phyloP scores from a whole-genome alignment of 208 protist genomes.

The Hexamita inflata region DNA sequence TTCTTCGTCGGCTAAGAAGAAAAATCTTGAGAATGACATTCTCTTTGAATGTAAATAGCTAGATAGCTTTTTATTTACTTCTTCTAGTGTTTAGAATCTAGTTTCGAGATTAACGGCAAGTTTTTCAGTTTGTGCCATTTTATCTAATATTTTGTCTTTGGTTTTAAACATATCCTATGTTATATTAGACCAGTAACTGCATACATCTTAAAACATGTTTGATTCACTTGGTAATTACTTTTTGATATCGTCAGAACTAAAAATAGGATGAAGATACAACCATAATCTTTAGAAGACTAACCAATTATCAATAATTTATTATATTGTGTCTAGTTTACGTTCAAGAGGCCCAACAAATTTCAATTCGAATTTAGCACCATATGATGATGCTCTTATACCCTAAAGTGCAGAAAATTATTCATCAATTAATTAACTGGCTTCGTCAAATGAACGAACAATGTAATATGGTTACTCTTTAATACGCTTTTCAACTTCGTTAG shows the following conservation, averaged over 20 bases:
- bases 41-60: conserved; percentile 62
- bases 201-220: background rate
- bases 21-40: conserved; percentile 63
- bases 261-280: conserved; percentile 85
- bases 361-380: conserved; percentile 63
- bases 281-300: conserved; percentile 76
- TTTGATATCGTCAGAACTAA: conserved; percentile 77
- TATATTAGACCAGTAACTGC: conserved; percentile 20
- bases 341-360: conserved; percentile 70
- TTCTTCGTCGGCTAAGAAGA: conserved; percentile 90
- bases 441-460: conserved; percentile 39
- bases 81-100: conserved; percentile 62
- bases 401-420: conserved; percentile 37
- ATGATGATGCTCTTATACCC: conserved; percentile 56
- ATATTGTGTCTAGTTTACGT: conserved; percentile 66
- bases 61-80: conserved; percentile 63
- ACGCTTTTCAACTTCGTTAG: conserved; percentile 11
- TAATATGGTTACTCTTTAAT: conserved; percentile 23
- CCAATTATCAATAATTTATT: conserved; percentile 79
- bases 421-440: conserved; percentile 33
- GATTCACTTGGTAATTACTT: conserved; percentile 55
- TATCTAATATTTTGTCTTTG: conserved; percentile 62
- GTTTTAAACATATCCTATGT: conserved; percentile 15
- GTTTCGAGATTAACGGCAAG: conserved; percentile 63
- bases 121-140: conserved; percentile 66